Evolutionary conservation across 2,329 filamentous ascomycete genomes (phyloP).

Genomic region (Cladosporium velox): DNA sequence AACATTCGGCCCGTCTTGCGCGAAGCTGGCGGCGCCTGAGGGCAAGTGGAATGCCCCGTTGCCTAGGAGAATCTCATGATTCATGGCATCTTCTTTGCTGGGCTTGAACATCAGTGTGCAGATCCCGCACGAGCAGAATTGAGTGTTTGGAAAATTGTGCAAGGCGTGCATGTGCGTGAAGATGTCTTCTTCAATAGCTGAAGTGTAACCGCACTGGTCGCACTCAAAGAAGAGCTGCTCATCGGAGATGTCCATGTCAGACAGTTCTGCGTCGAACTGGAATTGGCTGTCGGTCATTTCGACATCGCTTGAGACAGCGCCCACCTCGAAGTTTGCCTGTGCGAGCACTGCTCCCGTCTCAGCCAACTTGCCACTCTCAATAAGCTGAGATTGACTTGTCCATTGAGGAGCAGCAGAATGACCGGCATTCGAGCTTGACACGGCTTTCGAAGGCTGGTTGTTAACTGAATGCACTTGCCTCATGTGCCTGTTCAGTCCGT

Average conservation of each 20-base stretch:
- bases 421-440: neutral
- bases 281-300: neutral
- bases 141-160: slow-evolving; percentile 5
- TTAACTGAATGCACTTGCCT: slow-evolving; percentile 9
- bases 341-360: neutral
- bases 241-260: neutral
- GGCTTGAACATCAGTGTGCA: neutral
- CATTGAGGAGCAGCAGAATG: neutral
- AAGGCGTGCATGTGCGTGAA: slow-evolving; percentile 15
- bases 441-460: neutral
- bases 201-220: neutral
- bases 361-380: neutral
- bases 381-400: neutral
- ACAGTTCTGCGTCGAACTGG: neutral
- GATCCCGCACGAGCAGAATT: slow-evolving; percentile 8
- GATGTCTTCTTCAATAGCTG: neutral
- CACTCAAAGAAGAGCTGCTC: neutral
- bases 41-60: neutral
- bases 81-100: neutral
- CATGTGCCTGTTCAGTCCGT: slow-evolving; percentile 13
- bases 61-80: neutral
- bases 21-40: neutral
- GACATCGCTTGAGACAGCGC: neutral
- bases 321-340: neutral
- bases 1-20: neutral